Evolutionary conservation across 495 filamentous ascomycete genomes (phyloP), one percentile per base, ranked within the genome.

Genomic region (Tuber melanosporum): DNA sequence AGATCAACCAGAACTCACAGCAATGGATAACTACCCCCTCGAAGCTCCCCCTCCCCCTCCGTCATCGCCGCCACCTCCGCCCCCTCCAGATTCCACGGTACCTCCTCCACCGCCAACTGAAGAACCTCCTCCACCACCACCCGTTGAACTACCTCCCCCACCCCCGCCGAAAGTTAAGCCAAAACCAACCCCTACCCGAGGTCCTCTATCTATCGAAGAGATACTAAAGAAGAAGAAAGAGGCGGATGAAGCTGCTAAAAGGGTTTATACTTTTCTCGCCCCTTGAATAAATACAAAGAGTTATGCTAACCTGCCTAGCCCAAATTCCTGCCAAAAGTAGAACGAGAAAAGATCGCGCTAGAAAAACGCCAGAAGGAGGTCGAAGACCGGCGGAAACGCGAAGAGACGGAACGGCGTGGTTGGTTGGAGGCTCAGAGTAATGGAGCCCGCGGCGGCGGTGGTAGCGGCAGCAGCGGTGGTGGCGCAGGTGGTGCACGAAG

Each of bases 311-410:
- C 44, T 45, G 47, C 14, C 57, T 83, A 97, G 89, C 96, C 96
- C 5, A 94, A 95, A 86, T 99, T 97, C 84, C 85, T 99, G 17
- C 91, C 93, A 4, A 97, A 94, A 87, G 92, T 92, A 47, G 88
- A 98, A 84, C 90, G 95, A 57, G 96, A 98, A 83, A 90, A 90
- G 72, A 83, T 97, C 74, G 94, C 93, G 9, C 85, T 94, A 12
- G 94, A 97, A 83, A 97, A 94, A 85, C 88, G 92, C 73, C 87
- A 88, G 26, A 94, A 96, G 83, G 94, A 97, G 78, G 92, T 93
- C 32, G 92, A 93, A 77, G 92, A 91, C 72, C 87, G 86, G 72
- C 89, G 87, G 74, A 86, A 85, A 42, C 89, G 88, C 78, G 85
- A 87, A n/a, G 86, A 89, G 76, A 86, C 87, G 49, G 86, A 87